Conservation (phyloP, 495 filamentous ascomycete species). For the Annulohypoxylon maeteangense region DNA sequence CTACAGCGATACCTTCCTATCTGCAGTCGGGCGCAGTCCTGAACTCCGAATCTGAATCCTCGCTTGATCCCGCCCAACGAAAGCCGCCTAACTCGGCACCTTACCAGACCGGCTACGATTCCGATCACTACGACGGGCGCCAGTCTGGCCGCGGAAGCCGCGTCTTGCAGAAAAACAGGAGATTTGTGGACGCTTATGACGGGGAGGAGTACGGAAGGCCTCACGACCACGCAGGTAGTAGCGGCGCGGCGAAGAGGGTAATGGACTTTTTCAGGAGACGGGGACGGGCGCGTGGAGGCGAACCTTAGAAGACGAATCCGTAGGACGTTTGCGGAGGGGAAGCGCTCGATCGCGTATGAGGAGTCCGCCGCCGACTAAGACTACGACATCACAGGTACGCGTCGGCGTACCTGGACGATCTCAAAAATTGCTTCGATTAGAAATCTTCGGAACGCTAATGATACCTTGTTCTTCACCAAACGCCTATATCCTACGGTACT, state of each 20-base stretch:
- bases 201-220: conserved; percentile 71
- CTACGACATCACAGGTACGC: conserved; percentile 20
- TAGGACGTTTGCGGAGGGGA: neutral
- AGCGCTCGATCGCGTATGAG: neutral
- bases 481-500: conserved; percentile 38
- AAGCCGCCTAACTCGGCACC: conserved; percentile 49
- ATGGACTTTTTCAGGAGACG: conserved; percentile 98
- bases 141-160: conserved; percentile 51
- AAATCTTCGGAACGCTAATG: conserved; percentile 37
- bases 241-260: conserved; percentile 85
- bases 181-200: conserved; percentile 92
- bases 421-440: conserved; percentile 33
- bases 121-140: conserved; percentile 48
- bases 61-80: conserved; percentile 52
- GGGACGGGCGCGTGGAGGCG: conserved; percentile 77
- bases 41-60: conserved; percentile 60
- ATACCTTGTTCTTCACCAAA: conserved; percentile 37
- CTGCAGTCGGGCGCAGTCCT: conserved; percentile 56
- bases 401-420: conserved; percentile 18
- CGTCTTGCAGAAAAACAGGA: conserved; percentile 86
- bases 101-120: conserved; percentile 50
- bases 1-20: conserved; percentile 53
- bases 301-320: conserved; percentile 41
- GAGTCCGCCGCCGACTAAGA: conserved; percentile 1
- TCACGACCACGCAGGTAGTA: conserved; percentile 77